Base-by-base conservation (phyloP, 1,139 yeast species). In the Komagataea norvegica region DNA sequence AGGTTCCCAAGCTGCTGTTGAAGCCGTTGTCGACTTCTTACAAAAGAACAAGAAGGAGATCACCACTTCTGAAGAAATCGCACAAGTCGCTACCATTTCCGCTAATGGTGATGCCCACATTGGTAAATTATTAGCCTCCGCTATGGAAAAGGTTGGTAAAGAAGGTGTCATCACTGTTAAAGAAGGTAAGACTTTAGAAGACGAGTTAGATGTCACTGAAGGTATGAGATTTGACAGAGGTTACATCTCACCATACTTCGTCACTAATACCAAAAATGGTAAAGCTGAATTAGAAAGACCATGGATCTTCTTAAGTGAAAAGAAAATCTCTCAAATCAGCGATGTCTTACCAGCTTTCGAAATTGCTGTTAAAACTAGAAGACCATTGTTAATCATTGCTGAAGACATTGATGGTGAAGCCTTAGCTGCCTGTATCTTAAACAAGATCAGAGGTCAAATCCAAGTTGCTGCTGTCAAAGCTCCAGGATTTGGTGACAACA, bases 221-320 rank as follows among this genome's bases (percentile, higher is more conserved):
- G 98, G 98, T 72, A 91, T 91, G 98, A 83, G 91, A 70, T 91
- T 93, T 59, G 98, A 91, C 73, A 88, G 98, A 63, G 98, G 98
- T 59, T 91, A 76, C 76, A 91, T 91, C 59, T 89, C 97, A 34
- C 98, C 98, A 43, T 91, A 91, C 76, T 91, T 91, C 67, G 87
- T 91, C 68, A 91, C 98, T 57, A 89, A 91, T 67, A 77, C 96
- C 60, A 91, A 91, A 74, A 77, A 91, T 44, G 96, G 95, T 61
- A 91, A 91, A 74, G 95, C 87, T 51, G 98, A 91, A 70, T 89
- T 91, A 55, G 97, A 91, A 71, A 87, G 86, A 70, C 98, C 98
- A 50, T 74, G 89, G 62, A 55, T 91, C 48, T 74, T 91, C 60
- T 74, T 91, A 51, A 81, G 94, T 48, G 98, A 91, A 74, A 88